These are phyloP conservation scores for Amanita molliuscula DNA, from an alignment of 768 basidiomycete genomes.

Conservation along the genomic window DNA sequence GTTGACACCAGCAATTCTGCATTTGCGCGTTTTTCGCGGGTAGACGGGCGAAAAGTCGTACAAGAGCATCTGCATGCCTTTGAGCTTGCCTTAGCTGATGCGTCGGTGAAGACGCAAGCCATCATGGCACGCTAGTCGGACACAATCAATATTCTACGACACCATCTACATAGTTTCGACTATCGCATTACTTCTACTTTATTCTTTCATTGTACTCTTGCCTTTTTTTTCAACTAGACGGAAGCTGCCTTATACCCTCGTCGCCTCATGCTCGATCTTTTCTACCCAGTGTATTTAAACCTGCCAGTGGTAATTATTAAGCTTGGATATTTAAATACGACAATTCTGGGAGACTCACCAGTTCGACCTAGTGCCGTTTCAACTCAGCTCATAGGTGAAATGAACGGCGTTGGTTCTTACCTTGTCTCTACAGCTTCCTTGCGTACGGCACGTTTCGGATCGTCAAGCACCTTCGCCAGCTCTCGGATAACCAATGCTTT, in stretches of 20 bases:
- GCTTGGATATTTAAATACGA: constrained; percentile 11
- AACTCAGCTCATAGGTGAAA: neutral
- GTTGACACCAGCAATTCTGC: constrained; percentile 29
- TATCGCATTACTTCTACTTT: constrained; percentile 10
- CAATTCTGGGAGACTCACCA: constrained; percentile 24
- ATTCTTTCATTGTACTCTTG: constrained; percentile 9
- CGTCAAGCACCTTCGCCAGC: constrained; percentile 72
- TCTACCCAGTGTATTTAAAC: constrained; percentile 51
- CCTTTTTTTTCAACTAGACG: constrained; percentile 16
- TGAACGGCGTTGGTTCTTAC: constrained; percentile 15
- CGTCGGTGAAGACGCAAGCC: constrained; percentile 64
- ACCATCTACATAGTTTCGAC: constrained; percentile 7
- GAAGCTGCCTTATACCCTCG: constrained; percentile 12
- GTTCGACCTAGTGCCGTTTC: constrained; percentile 25
- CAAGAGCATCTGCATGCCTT: constrained; percentile 72
- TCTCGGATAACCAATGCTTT: constrained; percentile 67
- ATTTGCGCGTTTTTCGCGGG: constrained; percentile 25
- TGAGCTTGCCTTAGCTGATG: constrained; percentile 60
- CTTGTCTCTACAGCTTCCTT: constrained; percentile 82
- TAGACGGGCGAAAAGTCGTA: constrained; percentile 67
- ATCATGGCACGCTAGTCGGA: constrained; percentile 63
- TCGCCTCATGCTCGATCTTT: constrained; percentile 8
- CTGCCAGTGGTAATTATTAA: constrained; percentile 25
- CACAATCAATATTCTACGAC: constrained; percentile 8
- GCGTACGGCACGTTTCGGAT: constrained; percentile 78